These are phyloP conservation scores for Hymenoscyphus scutula DNA, from an alignment of 2,329 filamentous ascomycete species.

Conservation along the genomic window DNA sequence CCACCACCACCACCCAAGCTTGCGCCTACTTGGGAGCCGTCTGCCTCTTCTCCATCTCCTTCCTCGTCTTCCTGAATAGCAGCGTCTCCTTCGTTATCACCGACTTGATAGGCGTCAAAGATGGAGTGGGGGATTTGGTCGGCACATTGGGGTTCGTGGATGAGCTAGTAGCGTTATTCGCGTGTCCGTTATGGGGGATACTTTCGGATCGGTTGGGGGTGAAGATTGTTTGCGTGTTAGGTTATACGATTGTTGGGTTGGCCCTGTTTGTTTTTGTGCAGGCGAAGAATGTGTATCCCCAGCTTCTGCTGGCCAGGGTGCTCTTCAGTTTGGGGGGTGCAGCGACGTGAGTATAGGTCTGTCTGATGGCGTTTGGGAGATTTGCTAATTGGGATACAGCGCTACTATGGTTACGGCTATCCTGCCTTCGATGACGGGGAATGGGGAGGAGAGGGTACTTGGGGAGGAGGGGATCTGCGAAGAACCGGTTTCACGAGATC, in stretches of 20 bases:
- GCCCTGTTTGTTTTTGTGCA: slow-evolving; percentile 80
- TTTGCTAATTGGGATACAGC: slow-evolving; percentile 36
- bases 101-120: slow-evolving; percentile 72
- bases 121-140: slow-evolving; percentile 74
- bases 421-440: slow-evolving; percentile 68
- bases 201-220: slow-evolving; percentile 76
- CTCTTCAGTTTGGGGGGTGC: slow-evolving; percentile 89
- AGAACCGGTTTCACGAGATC: slow-evolving; percentile 25
- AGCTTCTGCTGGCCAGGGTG: slow-evolving; percentile 78
- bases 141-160: slow-evolving; percentile 84
- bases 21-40: slow-evolving; percentile 77
- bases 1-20: slow-evolving; percentile 61
- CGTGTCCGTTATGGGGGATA: slow-evolving; percentile 77
- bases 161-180: slow-evolving; percentile 76
- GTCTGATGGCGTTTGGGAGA: background rate
- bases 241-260: slow-evolving; percentile 78
- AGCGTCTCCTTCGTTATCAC: slow-evolving; percentile 82
- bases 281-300: slow-evolving; percentile 82
- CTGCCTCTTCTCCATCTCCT: slow-evolving; percentile 82
- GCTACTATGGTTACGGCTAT: slow-evolving; percentile 98
- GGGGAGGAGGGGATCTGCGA: slow-evolving; percentile 20
- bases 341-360: slow-evolving; percentile 60
- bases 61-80: slow-evolving; percentile 86
- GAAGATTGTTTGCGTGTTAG: slow-evolving; percentile 67
- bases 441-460: slow-evolving; percentile 27